Percentiles rank a stretch among this genome's conserved stretches.
These are phyloP conservation scores for Colletotrichum sp. DNA, from an alignment of 2,329 filamentous ascomycete species.

Conservation along the genomic window DNA sequence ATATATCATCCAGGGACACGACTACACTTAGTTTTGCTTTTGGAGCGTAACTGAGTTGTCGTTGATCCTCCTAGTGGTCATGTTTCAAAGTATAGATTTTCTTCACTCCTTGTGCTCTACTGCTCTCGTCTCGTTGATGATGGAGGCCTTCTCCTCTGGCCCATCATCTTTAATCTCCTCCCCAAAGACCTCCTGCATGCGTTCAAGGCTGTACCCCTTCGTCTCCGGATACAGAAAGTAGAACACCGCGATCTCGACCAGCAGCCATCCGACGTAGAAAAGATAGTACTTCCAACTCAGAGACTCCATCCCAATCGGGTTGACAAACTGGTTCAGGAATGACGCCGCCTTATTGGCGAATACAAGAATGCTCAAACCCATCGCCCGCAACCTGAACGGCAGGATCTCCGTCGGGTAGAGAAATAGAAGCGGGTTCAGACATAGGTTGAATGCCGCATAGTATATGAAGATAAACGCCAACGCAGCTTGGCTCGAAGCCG, in stretches of 20 bases:
- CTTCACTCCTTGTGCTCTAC: neutral
- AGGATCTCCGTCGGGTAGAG: slow-evolving; percentile 31
- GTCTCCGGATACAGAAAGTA: neutral
- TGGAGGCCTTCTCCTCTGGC: neutral
- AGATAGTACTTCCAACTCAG: slow-evolving; percentile 29
- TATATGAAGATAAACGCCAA: slow-evolving; percentile 43
- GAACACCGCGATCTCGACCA: neutral
- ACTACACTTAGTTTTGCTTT: neutral
- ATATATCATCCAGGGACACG: neutral
- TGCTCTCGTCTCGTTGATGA: neutral
- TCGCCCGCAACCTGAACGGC: slow-evolving; percentile 29
- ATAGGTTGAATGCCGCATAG: slow-evolving; percentile 21
- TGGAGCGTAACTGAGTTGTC: no score
- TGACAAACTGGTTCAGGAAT: slow-evolving; percentile 41
- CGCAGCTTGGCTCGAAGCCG: neutral
- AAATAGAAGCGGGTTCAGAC: neutral
- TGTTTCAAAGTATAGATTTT: neutral
- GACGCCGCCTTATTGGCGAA: slow-evolving; percentile 25
- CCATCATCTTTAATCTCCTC: neutral
- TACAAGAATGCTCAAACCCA: slow-evolving; percentile 28
- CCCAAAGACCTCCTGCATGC: neutral
- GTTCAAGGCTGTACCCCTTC: neutral
- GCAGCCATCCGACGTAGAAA: slow-evolving; percentile 14
- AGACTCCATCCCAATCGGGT: slow-evolving; percentile 31
- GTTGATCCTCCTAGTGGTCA: neutral